Evolutionary conservation across 2,329 filamentous ascomycete species (phyloP).

Genomic region (Dactylellina sp.): DNA sequence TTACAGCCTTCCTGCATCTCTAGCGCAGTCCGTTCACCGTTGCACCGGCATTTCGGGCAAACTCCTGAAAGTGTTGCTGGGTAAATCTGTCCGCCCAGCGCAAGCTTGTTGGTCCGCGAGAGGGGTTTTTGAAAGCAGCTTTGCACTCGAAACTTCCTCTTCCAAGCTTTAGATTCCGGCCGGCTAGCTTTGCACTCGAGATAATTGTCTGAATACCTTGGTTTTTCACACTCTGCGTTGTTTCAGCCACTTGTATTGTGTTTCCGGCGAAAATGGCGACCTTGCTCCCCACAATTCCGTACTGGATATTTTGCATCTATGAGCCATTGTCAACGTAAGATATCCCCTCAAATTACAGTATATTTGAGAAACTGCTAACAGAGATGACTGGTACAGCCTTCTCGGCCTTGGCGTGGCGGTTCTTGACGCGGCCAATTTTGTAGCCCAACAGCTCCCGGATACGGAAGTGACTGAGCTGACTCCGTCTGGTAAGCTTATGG

Average conservation of each 20-base stretch:
- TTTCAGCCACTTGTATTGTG: not conserved
- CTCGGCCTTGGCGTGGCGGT: slow-evolving; percentile 55
- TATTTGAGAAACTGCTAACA: slow-evolving; percentile 25
- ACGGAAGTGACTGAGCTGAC: slow-evolving; percentile 20
- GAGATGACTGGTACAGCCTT: slow-evolving; percentile 22
- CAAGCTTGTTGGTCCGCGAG: not conserved
- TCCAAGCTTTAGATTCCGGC: not conserved
- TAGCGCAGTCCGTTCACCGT: not conserved
- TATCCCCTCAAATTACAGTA: not conserved
- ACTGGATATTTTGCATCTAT: slow-evolving; percentile 54
- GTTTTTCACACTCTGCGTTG: not conserved
- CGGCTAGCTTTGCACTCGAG: not conserved
- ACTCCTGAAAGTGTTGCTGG: slow-evolving; percentile 56
- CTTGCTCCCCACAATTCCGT: slow-evolving; percentile 56
- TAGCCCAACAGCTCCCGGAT: slow-evolving; percentile 51
- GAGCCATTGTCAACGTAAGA: slow-evolving; percentile 59
- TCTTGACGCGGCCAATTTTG: slow-evolving; percentile 51
- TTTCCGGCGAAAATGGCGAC: slow-evolving; percentile 22
- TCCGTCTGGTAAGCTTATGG: slow-evolving; percentile 41
- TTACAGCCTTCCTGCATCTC: no score
- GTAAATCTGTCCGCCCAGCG: not conserved
- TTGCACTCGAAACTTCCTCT: not conserved
- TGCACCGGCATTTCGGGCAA: not conserved
- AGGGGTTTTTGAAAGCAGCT: not conserved
- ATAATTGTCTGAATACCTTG: slow-evolving; percentile 2